Conservation (phyloP, 2,329 filamentous ascomycete genomes). For the Scopulariopsis brevicaulis region DNA sequence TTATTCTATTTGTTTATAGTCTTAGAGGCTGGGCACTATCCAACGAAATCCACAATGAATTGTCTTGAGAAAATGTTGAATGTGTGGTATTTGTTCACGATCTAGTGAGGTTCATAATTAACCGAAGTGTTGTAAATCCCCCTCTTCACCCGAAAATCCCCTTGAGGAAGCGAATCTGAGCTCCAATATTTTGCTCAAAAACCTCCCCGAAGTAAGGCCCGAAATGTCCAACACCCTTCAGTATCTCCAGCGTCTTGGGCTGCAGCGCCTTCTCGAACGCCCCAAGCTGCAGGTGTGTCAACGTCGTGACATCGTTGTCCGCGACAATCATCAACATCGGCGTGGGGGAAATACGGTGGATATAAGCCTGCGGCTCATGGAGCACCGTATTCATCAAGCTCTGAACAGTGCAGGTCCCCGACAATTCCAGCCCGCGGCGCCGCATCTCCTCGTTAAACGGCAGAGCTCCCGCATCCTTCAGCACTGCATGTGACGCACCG, state of each 20-base stretch:
- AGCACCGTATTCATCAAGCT: conserved; percentile 2
- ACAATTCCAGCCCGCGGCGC: not conserved
- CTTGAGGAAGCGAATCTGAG: not conserved
- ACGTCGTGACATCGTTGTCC: conserved; percentile 2
- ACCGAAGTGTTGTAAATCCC: too few species aligned
- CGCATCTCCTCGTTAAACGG: not conserved
- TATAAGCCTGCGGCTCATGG: conserved; percentile 6
- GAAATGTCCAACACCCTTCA: conserved; percentile 4
- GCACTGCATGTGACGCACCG: not conserved
- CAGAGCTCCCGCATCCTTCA: not conserved
- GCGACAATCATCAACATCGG: conserved; percentile 8
- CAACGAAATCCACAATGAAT: too few species aligned
- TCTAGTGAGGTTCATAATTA: too few species aligned
- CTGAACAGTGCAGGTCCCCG: not conserved
- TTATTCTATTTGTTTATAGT: too few species aligned
- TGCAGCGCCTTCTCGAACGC: conserved; percentile 7
- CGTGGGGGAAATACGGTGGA: conserved; percentile 9
- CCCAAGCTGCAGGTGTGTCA: conserved; percentile 5
- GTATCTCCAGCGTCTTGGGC: conserved; percentile 7
- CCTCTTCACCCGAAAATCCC: too few species aligned
- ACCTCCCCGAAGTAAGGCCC: conserved; percentile 5
- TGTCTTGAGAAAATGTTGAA: too few species aligned
- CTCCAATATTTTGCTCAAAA: not conserved
- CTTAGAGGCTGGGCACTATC: too few species aligned
- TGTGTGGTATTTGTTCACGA: too few species aligned